These are phyloP conservation scores for Pythium dissotocum DNA, from an alignment of 352 stramenopile species.

Conservation along the genomic window DNA sequence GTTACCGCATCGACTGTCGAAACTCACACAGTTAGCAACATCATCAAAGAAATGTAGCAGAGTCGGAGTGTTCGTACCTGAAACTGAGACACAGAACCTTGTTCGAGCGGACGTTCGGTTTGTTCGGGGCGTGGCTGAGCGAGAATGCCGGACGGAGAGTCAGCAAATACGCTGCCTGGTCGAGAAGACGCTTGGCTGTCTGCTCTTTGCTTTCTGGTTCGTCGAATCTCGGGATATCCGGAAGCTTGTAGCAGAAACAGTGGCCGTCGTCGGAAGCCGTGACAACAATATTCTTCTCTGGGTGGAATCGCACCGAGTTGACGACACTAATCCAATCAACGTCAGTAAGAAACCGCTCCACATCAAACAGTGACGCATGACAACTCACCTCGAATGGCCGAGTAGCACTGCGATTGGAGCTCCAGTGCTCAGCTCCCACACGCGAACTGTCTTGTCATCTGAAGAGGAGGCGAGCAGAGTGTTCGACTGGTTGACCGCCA, in stretches of 20 bases:
- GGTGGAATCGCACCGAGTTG: conserved; percentile 88
- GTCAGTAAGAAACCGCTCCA: conserved; percentile 2
- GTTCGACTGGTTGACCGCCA: conserved; percentile 86
- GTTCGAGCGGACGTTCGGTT: conserved; percentile 33
- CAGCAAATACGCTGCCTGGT: conserved; percentile 73
- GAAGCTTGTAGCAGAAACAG: conserved; percentile 90
- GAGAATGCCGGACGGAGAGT: conserved; percentile 81
- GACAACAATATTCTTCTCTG: conserved; percentile 85
- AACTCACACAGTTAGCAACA: background rate
- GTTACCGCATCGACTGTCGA: conserved; percentile 61
- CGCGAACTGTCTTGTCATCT: conserved; percentile 87
- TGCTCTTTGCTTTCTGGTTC: conserved; percentile 71
- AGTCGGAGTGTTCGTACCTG: conserved; percentile 24
- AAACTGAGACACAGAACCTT: conserved; percentile 48
- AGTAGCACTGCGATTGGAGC: conserved; percentile 84
- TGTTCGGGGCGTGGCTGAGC: conserved; percentile 51
- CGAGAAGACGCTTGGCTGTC: conserved; percentile 72
- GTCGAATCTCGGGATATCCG: conserved; percentile 56
- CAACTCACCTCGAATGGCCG: conserved; percentile 76
- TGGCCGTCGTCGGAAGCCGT: conserved; percentile 91
- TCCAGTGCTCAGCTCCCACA: conserved; percentile 87
- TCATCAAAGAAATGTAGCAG: background rate
- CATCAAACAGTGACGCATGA: conserved; percentile 26
- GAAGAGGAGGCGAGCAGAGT: conserved; percentile 84
- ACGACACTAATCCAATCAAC: conserved; percentile 47